These are phyloP conservation scores for Lentinula edodes DNA, from an alignment of 768 basidiomycete species.

Conservation along the genomic window DNA sequence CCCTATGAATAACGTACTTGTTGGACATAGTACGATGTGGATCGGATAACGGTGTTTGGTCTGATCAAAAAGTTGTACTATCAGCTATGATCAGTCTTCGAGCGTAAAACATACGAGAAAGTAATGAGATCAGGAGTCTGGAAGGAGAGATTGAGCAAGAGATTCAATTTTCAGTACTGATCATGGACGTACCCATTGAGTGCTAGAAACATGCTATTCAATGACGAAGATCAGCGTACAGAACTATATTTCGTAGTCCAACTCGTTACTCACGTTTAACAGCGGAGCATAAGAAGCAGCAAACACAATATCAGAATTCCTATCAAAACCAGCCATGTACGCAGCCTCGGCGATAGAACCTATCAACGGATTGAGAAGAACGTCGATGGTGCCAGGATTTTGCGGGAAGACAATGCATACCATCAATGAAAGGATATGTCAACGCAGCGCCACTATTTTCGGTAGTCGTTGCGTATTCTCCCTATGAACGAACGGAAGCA, in stretches of 20 bases:
- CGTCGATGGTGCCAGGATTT: too few relatives aligned
- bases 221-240: background rate
- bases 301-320: slow-evolving; percentile 44
- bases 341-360: slow-evolving; percentile 56
- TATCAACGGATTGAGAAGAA: slow-evolving; percentile 11
- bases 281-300: slow-evolving; percentile 58
- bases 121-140: slow-evolving; percentile 55
- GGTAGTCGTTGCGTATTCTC: slow-evolving; percentile 59
- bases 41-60: slow-evolving; percentile 47
- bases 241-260: too few relatives aligned
- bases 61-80: slow-evolving; percentile 21
- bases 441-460: slow-evolving; percentile 47
- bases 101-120: slow-evolving; percentile 40
- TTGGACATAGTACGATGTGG: slow-evolving; percentile 60
- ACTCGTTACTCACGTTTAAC: slow-evolving; percentile 29
- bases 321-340: slow-evolving; percentile 64
- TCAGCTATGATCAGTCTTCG: background rate
- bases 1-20: slow-evolving; percentile 29
- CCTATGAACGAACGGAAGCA: slow-evolving; percentile 20
- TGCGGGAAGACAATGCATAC: slow-evolving; percentile 21
- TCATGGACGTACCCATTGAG: slow-evolving; percentile 46
- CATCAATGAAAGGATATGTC: slow-evolving; percentile 49
- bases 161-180: background rate
- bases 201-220: slow-evolving; percentile 41
- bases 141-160: slow-evolving; percentile 4